Evolutionary conservation across 495 filamentous ascomycete genomes (phyloP).

Genomic region (Opeltia flavorubescens): DNA sequence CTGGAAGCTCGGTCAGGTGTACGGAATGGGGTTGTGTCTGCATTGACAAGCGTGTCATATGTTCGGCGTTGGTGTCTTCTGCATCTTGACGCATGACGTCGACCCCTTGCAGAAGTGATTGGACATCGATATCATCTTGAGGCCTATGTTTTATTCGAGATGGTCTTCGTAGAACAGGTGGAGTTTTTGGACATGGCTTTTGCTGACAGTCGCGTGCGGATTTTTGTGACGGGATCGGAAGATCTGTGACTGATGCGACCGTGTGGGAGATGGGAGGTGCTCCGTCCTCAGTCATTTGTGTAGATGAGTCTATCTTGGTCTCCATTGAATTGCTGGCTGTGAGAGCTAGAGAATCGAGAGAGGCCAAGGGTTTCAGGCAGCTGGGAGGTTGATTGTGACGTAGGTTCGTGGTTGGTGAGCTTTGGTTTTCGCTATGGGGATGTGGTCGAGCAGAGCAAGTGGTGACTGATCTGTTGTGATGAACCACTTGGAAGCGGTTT

Average conservation of each 20-base stretch:
- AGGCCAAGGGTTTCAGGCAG: neutral
- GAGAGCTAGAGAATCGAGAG: too few relatives aligned
- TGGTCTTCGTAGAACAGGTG: neutral
- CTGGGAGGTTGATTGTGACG: too few relatives aligned
- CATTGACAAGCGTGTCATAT: neutral
- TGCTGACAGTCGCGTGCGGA: neutral
- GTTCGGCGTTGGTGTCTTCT: conserved; percentile 6
- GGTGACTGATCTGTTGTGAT: too few relatives aligned
- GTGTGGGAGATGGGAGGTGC: neutral
- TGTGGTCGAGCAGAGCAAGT: too few relatives aligned
- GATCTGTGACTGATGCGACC: neutral
- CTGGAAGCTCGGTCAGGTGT: conserved; percentile 36
- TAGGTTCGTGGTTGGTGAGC: too few relatives aligned
- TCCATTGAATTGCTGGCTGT: neutral
- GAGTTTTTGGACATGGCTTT: neutral
- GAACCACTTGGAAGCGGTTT: too few relatives aligned
- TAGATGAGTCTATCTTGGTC: neutral
- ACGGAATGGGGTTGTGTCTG: conserved; percentile 5
- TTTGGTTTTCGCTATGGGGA: too few relatives aligned
- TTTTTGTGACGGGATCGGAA: neutral
- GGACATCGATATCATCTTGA: conserved; percentile 17
- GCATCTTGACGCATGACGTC: conserved; percentile 6
- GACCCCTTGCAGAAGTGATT: conserved; percentile 9
- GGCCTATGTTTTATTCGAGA: conserved; percentile 8
- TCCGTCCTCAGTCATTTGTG: neutral